Evolutionary conservation across 495 filamentous ascomycete genomes (phyloP), one percentile per base, ranked within the genome.

Genomic region (Penicillium dipodomyicola): DNA sequence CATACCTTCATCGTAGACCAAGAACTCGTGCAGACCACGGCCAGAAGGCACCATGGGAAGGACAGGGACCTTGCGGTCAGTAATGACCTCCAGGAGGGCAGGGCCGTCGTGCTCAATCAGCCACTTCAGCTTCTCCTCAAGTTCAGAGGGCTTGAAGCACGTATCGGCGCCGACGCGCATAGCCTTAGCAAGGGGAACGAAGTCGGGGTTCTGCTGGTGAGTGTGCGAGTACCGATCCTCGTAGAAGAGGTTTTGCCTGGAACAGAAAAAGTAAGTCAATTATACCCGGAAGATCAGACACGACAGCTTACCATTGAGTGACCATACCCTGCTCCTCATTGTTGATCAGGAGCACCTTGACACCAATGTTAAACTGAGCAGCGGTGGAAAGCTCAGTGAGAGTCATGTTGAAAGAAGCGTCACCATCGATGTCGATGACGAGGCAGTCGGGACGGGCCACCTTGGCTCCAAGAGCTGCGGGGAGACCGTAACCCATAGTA

Each of bases 251-350:
- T 87, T 87, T 71, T 96, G 92, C 92, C 46, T 55, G 29, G 2
- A n/a, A 19, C 6, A n/a, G 2, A 44, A 12, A n/a, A 46, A 15
- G 29, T 50, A 9, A 54, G 52, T 48, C 3, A 15, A 42, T 45
- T 6, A 22, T 32, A 22, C 35, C 27, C n/a, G n/a, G 12, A 17
- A 19, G 9, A 30, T 10, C 14, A 10, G 45, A 39, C 4, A 9
- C 7, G 23, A 23, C 11, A 25, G 35, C 58, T 50, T 64, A 64
- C 62, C 92, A 96, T 77, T 97, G 92, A 9, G 92, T 95, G 7
- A 96, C 91, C 93, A 97, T 97, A 37, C 71, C 78, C 73, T 96
- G 93, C 69, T 96, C 90, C 74, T 96, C 94, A 70, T 97, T 97
- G 76, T 97, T 96, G 9, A 97, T 71, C 47, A 97, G 77, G 56